Base-by-base conservation (phyloP, 352 stramenopile genomes). In the Ochromonadaceae sp. region DNA sequence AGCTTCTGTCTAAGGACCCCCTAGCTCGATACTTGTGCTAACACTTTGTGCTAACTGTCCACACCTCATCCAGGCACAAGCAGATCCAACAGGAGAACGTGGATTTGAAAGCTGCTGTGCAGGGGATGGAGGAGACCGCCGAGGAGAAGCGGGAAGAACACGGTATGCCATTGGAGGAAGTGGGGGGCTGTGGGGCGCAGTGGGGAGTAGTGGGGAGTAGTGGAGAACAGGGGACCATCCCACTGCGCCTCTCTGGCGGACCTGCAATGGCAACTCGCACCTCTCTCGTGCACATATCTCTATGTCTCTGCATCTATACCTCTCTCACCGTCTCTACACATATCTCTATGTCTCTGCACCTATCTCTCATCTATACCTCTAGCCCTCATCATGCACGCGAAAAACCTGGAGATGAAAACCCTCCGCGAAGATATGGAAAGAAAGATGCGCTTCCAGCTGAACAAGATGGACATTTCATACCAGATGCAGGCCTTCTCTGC, bases 401-500 rank as follows among this genome's bases (percentile, higher is more conserved):
- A 40, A 28, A 63, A 63, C 38, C 36, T 28, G 36, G 26, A 32
- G 3, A 47, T 47, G 40, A 12, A 35, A 2, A 2, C 10, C 2
- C 14, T 63, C 3, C 55, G 55, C 31, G 2, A 52, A 22, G 26
- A 47, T 4, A 63, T 63, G 55, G 55, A 63, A 63, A 5, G 4
- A 10, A 63, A 47, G 35, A 20, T 63, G 22, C 3, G 55, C 20
- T 52, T 52, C 15, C 9, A 34, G 20, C 15, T n/a, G 9, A 52
- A 20, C 15, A 63, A 32, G 4, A 9, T 63, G 28, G 55, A 63
- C 7, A 12, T 63, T 2, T 30, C 38, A 10, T 63, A 40, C 30
- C 55, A 63, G 41, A 5, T 40, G 26, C 14, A 63, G 20, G 55
- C 55, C 20, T 63, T 63, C 38, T 28, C 3, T 50, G 55, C 55